phyloP scores from a whole-genome alignment of 2,329 filamentous ascomycete genomes.

The Didymellaceae sp. region DNA sequence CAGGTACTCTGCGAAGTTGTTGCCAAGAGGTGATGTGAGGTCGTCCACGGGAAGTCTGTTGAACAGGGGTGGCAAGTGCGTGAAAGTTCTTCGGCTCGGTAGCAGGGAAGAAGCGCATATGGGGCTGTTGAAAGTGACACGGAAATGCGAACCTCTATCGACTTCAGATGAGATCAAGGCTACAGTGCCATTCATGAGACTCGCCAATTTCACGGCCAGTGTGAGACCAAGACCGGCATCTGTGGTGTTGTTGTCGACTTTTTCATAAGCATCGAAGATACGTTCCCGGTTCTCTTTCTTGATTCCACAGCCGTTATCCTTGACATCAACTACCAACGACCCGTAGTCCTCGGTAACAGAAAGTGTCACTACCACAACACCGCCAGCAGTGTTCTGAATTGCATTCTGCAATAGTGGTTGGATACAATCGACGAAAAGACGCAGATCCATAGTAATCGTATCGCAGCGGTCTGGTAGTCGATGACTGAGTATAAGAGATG shows the following conservation, averaged over 20 bases:
- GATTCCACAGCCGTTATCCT: constrained; percentile 55
- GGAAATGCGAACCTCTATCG: constrained; percentile 52
- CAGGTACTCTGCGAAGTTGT: constrained; percentile 26
- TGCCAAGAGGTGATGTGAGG: constrained; percentile 15
- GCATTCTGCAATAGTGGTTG: constrained; percentile 53
- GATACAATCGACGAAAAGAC: constrained; percentile 52
- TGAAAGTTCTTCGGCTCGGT: background rate
- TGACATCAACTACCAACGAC: constrained; percentile 49
- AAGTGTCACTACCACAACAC: constrained; percentile 47
- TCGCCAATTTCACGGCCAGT: constrained; percentile 52
- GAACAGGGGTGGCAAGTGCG: constrained; percentile 18
- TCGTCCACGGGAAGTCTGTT: constrained; percentile 20
- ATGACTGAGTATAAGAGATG: constrained; percentile 46
- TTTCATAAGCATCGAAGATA: constrained; percentile 56
- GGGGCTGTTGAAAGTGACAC: constrained; percentile 39
- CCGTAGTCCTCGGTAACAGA: constrained; percentile 40
- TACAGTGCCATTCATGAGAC: constrained; percentile 49
- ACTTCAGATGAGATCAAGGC: constrained; percentile 47
- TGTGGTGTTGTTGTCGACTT: constrained; percentile 46
- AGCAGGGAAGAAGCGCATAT: constrained; percentile 30
- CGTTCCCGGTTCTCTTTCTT: constrained; percentile 41
- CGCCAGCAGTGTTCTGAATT: constrained; percentile 50
- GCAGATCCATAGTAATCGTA: constrained; percentile 47
- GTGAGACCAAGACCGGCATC: constrained; percentile 55
- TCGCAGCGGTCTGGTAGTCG: constrained; percentile 36